Evolutionary conservation across 345 rosid genomes (phyloP), one percentile per base, ranked within the genome.

Genomic region (Euphorbia tirucalli): DNA sequence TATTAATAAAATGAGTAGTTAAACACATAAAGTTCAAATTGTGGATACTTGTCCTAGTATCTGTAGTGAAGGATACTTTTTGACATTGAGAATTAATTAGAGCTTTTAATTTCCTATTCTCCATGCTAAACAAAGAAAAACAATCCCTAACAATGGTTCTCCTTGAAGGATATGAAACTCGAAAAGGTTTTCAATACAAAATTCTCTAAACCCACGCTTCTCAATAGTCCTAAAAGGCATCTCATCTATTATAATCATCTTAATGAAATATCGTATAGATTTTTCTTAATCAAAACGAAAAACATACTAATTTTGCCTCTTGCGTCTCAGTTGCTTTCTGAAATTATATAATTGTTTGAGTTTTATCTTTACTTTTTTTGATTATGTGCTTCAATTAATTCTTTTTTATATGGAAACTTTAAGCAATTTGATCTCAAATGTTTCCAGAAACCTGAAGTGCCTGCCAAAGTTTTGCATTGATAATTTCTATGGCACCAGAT

Each of bases 1-100:
- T 15, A 31, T 61, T 0, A 61, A 61, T 31, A 30, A 61, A 61
- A 61, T 61, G 66, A 11, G 44, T n/a, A 61, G 46, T 61, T 30
- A 61, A 61, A 15, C 43, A 31, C 46, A 61, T 10, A 14, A 10
- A 46, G 3, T 11, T 28, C 31, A 61, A 10, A 21, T 56, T 56
- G 21, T 56, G 60, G 11, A 56, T 21, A 22, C 30, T 56, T 21
- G 30, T 56, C 30, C 60, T 4, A 21, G 60, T 5, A 56, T 56
- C n/a, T n/a, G n/a, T n/a, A n/a, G n/a, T n/a, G n/a, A n/a, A n/a
- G n/a, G n/a, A n/a, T n/a, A n/a, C n/a, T 11, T 9, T 56, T 56
- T 56, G 30, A 56, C 30, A 56, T 5, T 56, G 28, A 56, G 60
- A 0, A 5, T 9, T 11, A 24, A 22, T 22, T 5, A 22, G 21